Evolutionary conservation across 352 stramenopile genomes (phyloP), one percentile per base, ranked within the genome.

Genomic region (Aphanomyces euteiches): DNA sequence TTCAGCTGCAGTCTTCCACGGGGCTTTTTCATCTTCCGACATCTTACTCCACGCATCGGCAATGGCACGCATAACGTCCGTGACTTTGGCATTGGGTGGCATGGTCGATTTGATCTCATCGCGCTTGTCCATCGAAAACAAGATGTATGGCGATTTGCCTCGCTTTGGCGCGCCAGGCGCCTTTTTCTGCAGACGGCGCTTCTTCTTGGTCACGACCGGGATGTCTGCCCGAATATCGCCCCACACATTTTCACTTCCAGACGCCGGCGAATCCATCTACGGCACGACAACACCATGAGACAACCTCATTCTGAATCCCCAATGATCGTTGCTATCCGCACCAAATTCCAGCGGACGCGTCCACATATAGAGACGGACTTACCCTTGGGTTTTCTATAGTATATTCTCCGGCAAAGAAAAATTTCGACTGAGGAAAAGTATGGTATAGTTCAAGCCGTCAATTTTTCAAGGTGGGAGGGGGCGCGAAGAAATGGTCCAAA

Each of bases 101-200:
- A 96, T 82, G 53, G 79, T 87, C 47, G 87, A 77, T 76, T 96
- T 96, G 76, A 96, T 93, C 74, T 93, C 84, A 41, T 93, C 86
- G 58, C 89, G 87, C 72, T 95, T 95, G 72, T 95, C 89, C 87
- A 96, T 95, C n/a, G 85, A 95, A 75, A 95, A 96, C 21, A 96
- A 77, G 72, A 96, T 96, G 82, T 96, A 96, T 37, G 89, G 87
- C 66, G 88, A 95, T 78, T 95, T 93, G 77, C 87, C 88, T 59
- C 88, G 88, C 79, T 96, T 96, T 40, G 89, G 89, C 17, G 89
- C 89, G 7, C 88, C 89, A 0, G 89, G 89, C 15, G 89, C 89
- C 74, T 96, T 96, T 80, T 93, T 95, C 75, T 96, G 89, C 69
- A 93, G 76, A 8, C 88, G 88, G 79, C 93, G 93, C 80, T 87